phyloP scores from a whole-genome alignment of 2,329 filamentous ascomycete species.

The Clonostachys rhizophaga region DNA sequence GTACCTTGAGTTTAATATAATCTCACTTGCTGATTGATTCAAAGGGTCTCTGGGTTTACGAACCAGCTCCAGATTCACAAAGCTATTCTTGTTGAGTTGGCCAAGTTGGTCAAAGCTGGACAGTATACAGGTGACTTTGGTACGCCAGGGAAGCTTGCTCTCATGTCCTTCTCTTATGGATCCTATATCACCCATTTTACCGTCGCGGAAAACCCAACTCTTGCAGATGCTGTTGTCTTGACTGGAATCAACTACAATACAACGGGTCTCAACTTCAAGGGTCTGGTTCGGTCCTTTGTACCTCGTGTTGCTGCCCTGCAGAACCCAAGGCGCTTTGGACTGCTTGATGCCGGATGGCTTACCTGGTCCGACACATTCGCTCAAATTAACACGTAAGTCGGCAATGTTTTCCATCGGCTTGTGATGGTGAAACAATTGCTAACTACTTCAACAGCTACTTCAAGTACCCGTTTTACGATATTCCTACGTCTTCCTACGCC shows the following conservation, averaged over 20 bases:
- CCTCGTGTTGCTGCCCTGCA: constrained; percentile 8
- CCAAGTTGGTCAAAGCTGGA: constrained; percentile 6
- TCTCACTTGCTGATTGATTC: background rate
- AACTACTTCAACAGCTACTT: constrained; percentile 5
- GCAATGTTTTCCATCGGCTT: background rate
- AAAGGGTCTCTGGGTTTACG: constrained; percentile 7
- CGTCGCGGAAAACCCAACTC: background rate
- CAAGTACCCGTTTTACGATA: constrained; percentile 8
- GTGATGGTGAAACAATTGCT: background rate
- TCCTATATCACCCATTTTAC: constrained; percentile 6
- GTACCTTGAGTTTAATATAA: background rate
- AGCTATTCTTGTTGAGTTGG: constrained; percentile 7
- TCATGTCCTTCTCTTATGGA: constrained; percentile 11
- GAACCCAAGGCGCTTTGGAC: constrained; percentile 2
- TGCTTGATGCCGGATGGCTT: constrained; percentile 4
- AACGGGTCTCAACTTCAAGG: constrained; percentile 5
- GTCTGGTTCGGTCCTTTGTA: constrained; percentile 7
- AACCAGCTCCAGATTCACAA: constrained; percentile 9
- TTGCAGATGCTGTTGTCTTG: background rate
- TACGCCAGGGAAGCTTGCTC: constrained; percentile 5
- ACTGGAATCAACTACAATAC: constrained; percentile 8
- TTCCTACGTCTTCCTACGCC: constrained; percentile 5
- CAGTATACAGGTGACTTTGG: constrained; percentile 6
- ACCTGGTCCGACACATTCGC: constrained; percentile 8
- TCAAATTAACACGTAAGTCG: constrained; percentile 3